Evolutionary conservation across 495 filamentous ascomycete genomes (phyloP), one percentile per base, ranked within the genome.

Genomic region (Parmelia sp.): DNA sequence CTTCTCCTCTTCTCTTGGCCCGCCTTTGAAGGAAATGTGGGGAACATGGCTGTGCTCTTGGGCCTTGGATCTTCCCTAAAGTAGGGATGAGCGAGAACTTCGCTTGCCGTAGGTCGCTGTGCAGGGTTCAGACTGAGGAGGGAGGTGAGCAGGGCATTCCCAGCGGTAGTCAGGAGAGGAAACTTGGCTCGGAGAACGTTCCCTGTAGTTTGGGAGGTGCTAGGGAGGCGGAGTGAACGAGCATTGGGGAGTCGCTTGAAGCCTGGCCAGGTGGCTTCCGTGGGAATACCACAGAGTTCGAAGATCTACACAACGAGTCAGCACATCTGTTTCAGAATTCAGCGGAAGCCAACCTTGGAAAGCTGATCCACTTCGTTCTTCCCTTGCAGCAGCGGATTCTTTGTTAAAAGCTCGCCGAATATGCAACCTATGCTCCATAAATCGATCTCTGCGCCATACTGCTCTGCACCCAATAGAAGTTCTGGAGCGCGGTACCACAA

Each of bases 401-500:
- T 91, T 58, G 82, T 86, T 6, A 97, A 78, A 9, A 98, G 83
- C 75, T 98, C 93, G 61, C 88, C 94, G 73, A 98, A 96, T 71
- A 98, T 94, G 77, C 94, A 98, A 17, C 94, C 94, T 12, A 97
- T 78, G 74, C 89, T 92, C 94, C 94, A 98, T 82, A 96, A 87
- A 76, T 98, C 94, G 64, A 98, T 81, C 66, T 88, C 85, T 1
- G 78, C 72, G 57, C 83, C 87, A 79, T 98, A 98, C 27, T 80
- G 82, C 44, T 84, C 82, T 1, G 90, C 82, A 33, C 94, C 94
- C 15, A 98, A 82, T 8, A 98, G 83, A 23, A 98, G 81, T 73
- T 97, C 94, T 0, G 94, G 94, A 0, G 91, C 82, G 35, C 94
- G 88, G 75, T 98, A 98, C 94, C 94, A 98, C 11, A 98, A 86